phyloP scores from a whole-genome alignment of 148 eudicot genomes.

The Limonium bicolor region DNA sequence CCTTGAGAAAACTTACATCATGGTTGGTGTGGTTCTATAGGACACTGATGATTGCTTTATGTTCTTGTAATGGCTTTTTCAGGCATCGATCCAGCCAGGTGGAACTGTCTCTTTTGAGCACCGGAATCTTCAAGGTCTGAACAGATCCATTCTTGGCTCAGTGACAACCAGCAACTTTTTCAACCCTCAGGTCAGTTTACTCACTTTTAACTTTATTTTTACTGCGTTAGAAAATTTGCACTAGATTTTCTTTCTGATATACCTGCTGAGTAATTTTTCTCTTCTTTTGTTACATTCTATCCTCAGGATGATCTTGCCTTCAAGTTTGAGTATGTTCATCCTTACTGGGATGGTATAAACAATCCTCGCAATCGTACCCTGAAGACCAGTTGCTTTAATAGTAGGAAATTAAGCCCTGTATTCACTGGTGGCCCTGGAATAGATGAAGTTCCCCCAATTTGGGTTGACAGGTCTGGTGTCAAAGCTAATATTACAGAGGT shows the following conservation, averaged over 20 bases:
- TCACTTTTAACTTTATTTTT: not conserved
- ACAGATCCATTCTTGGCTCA: slow-evolving; percentile 82
- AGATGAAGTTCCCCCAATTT: slow-evolving; percentile 94
- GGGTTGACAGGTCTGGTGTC: slow-evolving; percentile 87
- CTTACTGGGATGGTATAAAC: slow-evolving; percentile 70
- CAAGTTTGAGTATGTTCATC: slow-evolving; percentile 95
- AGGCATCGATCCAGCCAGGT: slow-evolving; percentile 98
- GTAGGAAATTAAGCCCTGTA: slow-evolving; percentile 90
- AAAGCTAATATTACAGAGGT: slow-evolving; percentile 94
- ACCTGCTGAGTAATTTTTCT: no score
- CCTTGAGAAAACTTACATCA: not conserved
- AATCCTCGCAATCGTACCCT: slow-evolving; percentile 72
- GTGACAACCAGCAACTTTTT: slow-evolving; percentile 90
- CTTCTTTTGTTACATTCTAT: no score
- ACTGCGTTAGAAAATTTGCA: not conserved
- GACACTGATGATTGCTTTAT: not conserved
- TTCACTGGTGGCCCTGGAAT: slow-evolving; percentile 95
- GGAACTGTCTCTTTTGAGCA: slow-evolving; percentile 93
- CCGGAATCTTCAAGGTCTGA: slow-evolving; percentile 75
- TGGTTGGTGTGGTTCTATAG: not conserved
- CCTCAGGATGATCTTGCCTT: slow-evolving; percentile 97
- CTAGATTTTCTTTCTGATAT: not conserved
- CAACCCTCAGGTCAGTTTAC: slow-evolving; percentile 69
- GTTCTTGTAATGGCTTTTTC: slow-evolving; percentile 9
- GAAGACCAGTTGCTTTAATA: slow-evolving; percentile 70